Base-by-base conservation (phyloP, 192 early-diverging fungal genomes). In the Geranomyces variabilis region DNA sequence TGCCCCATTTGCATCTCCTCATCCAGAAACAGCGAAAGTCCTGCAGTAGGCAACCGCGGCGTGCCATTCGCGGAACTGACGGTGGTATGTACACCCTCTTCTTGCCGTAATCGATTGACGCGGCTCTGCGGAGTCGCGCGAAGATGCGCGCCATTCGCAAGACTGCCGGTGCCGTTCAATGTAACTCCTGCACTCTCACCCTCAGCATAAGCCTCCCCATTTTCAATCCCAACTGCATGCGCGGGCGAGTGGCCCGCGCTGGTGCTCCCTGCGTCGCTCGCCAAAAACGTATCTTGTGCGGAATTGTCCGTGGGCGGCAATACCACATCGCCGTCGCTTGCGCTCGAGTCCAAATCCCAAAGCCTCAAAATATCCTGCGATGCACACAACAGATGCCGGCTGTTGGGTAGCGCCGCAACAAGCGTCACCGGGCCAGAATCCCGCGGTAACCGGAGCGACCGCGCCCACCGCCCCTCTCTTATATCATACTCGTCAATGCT, bases 301-400 rank as follows among this genome's bases (percentile, higher is more conserved):
- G 43, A 30, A 29, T 1, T 34, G 29, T 34, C 29, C 12, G 29
- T 30, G 22, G 58, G 58, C 29, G 58, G 17, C 28, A 60, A 6
- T 3, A 53, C 29, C 31, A 33, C 29, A 19, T 60, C 58, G 8
- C 21, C 17, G 17, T 34, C 58, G 9, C 7, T 62, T 0, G 62
- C 14, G 9, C 44, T 33, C 2, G 67, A 43, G 13, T 78, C 70
- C 19, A 94, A 66, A 74, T 97, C 93, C 94, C 94, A 99, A 48
- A 96, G 75, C 14, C 97, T 86, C 68, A 99, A 86, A 71, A 94
- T 97, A 73, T 99, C 97, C 10, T 87, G 85, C 0, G 97, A 99
- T 0, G 92, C 94, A 73, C 94, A 95, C 21, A 96, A 69, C 21
- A 97, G 80, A 66, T 90, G 92, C 57, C 89, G 87, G 49, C 85